Conservation (phyloP, 176 grass and related monocot genomes). For the Dendrocalamus sinicus region DNA sequence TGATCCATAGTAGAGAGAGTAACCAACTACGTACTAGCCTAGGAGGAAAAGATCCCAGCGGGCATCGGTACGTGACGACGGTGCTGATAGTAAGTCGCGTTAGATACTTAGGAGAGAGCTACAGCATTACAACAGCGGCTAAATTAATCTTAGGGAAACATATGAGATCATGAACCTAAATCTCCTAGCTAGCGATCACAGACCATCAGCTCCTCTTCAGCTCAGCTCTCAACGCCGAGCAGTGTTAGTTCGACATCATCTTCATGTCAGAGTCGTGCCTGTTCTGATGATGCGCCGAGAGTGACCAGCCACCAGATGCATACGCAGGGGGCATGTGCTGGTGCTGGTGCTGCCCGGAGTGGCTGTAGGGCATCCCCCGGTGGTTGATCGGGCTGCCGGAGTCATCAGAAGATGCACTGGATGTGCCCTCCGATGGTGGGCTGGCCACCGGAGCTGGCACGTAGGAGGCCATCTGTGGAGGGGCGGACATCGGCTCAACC, state of each 20-base stretch:
- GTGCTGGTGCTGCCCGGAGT: slow-evolving; percentile 68
- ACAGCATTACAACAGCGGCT: slow-evolving; percentile 48
- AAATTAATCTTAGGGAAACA: slow-evolving; percentile 50
- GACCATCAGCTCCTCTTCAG: slow-evolving; percentile 41
- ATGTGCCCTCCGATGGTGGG: slow-evolving; percentile 74
- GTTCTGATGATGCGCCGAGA: slow-evolving; percentile 70
- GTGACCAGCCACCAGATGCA: slow-evolving; percentile 64
- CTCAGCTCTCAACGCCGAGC: slow-evolving; percentile 38
- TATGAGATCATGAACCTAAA: slow-evolving; percentile 50
- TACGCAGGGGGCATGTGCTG: slow-evolving; percentile 75
- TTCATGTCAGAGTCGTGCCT: slow-evolving; percentile 88
- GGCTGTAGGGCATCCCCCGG: slow-evolving; percentile 52
- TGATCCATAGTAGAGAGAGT: slow-evolving; percentile 37
- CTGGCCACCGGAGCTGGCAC: slow-evolving; percentile 59
- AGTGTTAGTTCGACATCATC: slow-evolving; percentile 77
- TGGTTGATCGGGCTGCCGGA: slow-evolving; percentile 80
- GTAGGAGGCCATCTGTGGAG: slow-evolving; percentile 65
- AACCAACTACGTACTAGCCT: slow-evolving; percentile 41
- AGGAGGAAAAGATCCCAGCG: slow-evolving; percentile 40
- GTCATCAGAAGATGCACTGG: slow-evolving; percentile 72
- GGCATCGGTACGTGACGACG: background rate
- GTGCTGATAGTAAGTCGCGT: background rate
- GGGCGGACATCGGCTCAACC: slow-evolving; percentile 63
- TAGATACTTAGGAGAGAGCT: slow-evolving; percentile 35
- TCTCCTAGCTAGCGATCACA: slow-evolving; percentile 53